Evolutionary conservation across 108 stramenopile species (phyloP), one percentile per base, ranked within the genome.

Genomic region (Stephanodiscus minutulus): DNA sequence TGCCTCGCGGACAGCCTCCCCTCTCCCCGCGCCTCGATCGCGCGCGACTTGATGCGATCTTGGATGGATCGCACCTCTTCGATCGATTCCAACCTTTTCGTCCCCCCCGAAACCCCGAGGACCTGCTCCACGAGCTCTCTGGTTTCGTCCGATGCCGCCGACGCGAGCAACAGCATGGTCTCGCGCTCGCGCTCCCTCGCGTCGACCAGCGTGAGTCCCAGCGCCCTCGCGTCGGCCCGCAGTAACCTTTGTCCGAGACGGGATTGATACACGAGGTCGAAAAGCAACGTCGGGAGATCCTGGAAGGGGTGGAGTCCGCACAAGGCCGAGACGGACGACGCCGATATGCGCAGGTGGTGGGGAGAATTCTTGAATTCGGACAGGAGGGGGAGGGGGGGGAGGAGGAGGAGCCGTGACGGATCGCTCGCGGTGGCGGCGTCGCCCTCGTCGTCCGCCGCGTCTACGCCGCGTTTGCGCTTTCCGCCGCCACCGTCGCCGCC

Each of bases 221-320:
- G 62, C 13, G 84, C 41, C 2, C 55, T 12, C 15, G 87, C 76
- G 75, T 93, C 92, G 10, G 67, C 68, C 49, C 63, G 72, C 7
- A 88, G 58, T 36, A 91, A 53, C 15, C 24, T 53, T 54, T 85
- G 82, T 0, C 92, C 92, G 31, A 53, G 60, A 27, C 55, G 52
- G 35, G 88, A 88, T 74, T 93, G 92, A 52, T 93, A 93, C 13
- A 93, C 82, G 3, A 90, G 71, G 15, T 83, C 72, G 27, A 83
- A 61, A 29, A 89, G 35, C 0, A 91, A 76, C 35, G 81, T 67
- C 6, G 87, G 87, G n/a, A 88, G 39, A 35, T 60, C 50, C 44
- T 73, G 64, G 62, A 73, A 92, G 10, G 83, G 85, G 70, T 92
- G 85, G 66, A 83, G 86, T 6, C 88, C 88, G 33, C 82, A 70